A percentile compares a stretch with the other conserved stretches of the same genome.
Evolutionary conservation across 805 yeast genomes (phyloP).

Genomic region (Suhomyces kilbournensis): DNA sequence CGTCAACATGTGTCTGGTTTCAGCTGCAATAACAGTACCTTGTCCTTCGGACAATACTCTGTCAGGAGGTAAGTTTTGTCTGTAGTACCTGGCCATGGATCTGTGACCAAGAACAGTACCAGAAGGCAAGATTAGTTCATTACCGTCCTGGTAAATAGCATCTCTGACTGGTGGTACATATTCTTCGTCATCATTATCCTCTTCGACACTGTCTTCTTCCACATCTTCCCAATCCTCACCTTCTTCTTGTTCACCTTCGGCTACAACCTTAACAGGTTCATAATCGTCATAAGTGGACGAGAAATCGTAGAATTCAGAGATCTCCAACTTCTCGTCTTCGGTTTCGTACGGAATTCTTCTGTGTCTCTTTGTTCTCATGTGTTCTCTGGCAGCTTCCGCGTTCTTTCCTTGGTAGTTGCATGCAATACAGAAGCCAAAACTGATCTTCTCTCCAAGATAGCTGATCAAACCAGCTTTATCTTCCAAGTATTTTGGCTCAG

Average conservation of each 20-base stretch:
- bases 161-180: conserved; percentile 24
- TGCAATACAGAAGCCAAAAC: conserved; percentile 77
- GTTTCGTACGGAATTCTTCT: conserved; percentile 85
- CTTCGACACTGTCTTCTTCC: conserved; percentile 33
- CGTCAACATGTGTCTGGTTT: conserved; percentile 49
- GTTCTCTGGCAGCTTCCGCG: conserved; percentile 84
- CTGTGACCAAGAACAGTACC: conserved; percentile 45
- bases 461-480: conserved; percentile 71
- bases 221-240: conserved; percentile 28
- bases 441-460: conserved; percentile 76
- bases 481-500: conserved; percentile 68
- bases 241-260: conserved; percentile 18
- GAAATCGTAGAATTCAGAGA: conserved; percentile 84
- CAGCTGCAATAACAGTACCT: conserved; percentile 48
- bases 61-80: conserved; percentile 44
- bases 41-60: conserved; percentile 44
- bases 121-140: conserved; percentile 41
- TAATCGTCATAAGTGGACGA: conserved; percentile 52
- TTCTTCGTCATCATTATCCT: conserved; percentile 22
- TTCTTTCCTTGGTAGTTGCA: conserved; percentile 84
- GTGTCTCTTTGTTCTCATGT: conserved; percentile 81
- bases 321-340: conserved; percentile 69
- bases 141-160: conserved; percentile 33
- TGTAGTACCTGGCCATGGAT: conserved; percentile 40
- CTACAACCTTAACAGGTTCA: conserved; percentile 4